A percentile compares a stretch with the other conserved stretches of the same genome.
These are phyloP conservation scores for Fusarium camptoceras DNA, from an alignment of 2,329 filamentous ascomycete species.

Conservation along the genomic window DNA sequence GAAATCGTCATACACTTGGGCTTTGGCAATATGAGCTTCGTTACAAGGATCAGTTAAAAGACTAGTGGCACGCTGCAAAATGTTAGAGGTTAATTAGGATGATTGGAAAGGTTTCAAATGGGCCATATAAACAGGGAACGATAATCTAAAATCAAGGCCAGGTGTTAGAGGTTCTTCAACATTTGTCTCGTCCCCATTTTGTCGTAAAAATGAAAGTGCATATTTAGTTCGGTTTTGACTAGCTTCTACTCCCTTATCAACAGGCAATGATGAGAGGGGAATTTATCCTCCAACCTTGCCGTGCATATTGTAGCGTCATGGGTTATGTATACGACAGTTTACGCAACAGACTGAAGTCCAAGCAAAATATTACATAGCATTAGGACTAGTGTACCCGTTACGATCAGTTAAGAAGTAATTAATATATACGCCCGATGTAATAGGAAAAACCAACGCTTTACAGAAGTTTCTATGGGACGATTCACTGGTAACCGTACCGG, in stretches of 20 bases:
- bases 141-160: slow-evolving; percentile 29
- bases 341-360: slow-evolving; percentile 3
- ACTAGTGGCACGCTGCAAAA: slow-evolving; percentile 16
- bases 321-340: slow-evolving; percentile 1
- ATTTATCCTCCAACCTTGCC: slow-evolving; percentile 10
- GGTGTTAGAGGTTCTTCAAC: slow-evolving; percentile 10
- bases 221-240: background rate
- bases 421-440: background rate
- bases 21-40: slow-evolving; percentile 34
- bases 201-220: slow-evolving; percentile 9
- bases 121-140: slow-evolving; percentile 23
- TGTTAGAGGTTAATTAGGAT: slow-evolving; percentile 11
- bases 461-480: slow-evolving; percentile 32
- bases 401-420: background rate
- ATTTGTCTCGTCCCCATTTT: slow-evolving; percentile 15
- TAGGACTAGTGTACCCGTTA: slow-evolving; percentile 5
- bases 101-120: slow-evolving; percentile 26
- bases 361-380: background rate
- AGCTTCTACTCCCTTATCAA: slow-evolving; percentile 2
- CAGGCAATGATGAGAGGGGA: slow-evolving; percentile 8
- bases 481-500: slow-evolving; percentile 26
- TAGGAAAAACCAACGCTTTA: background rate
- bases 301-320: slow-evolving; percentile 12
- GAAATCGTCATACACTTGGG: slow-evolving; percentile 28
- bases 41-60: slow-evolving; percentile 30